Conservation (phyloP, 768 basidiomycete genomes). For the Pholiota microspora region DNA sequence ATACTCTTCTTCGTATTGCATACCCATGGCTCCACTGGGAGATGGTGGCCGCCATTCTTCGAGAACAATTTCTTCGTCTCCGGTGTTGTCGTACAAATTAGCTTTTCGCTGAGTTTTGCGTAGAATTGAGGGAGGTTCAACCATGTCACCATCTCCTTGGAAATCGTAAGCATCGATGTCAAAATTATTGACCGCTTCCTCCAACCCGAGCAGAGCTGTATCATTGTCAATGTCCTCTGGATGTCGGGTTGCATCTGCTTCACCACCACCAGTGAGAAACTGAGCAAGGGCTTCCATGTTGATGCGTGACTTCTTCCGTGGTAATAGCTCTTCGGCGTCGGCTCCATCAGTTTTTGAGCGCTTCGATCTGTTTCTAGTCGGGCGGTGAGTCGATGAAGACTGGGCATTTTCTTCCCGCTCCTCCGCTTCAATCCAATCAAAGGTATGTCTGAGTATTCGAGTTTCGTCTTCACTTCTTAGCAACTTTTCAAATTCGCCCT, state of each 20-base stretch:
- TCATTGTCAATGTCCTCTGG: slow-evolving; percentile 10
- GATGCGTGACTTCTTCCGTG: slow-evolving; percentile 36
- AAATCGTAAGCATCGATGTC: slow-evolving; percentile 4
- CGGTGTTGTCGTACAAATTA: not conserved
- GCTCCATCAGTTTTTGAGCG: slow-evolving; percentile 7
- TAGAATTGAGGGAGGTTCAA: not conserved
- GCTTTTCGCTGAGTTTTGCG: not conserved
- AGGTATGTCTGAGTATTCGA: slow-evolving; percentile 34
- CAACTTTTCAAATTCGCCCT: slow-evolving; percentile 65
- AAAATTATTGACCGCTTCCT: slow-evolving; percentile 10
- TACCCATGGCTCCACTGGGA: slow-evolving; percentile 22
- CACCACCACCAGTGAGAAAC: slow-evolving; percentile 40
- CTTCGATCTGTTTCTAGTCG: slow-evolving; percentile 10
- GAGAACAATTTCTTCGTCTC: slow-evolving; percentile 31
- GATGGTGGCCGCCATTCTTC: slow-evolving; percentile 45
- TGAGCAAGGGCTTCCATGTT: slow-evolving; percentile 56
- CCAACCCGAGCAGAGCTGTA: slow-evolving; percentile 16
- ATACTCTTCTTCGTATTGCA: slow-evolving; percentile 38
- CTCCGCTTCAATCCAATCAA: slow-evolving; percentile 29
- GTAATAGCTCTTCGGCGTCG: slow-evolving; percentile 7
- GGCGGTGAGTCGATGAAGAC: slow-evolving; percentile 1
- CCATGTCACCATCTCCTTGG: not conserved
- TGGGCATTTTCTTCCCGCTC: slow-evolving; percentile 17
- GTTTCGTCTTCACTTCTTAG: slow-evolving; percentile 54
- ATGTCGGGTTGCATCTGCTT: not conserved